Base-by-base conservation (phyloP, 2,329 filamentous ascomycete species). In the Cladosporium oxysporum region DNA sequence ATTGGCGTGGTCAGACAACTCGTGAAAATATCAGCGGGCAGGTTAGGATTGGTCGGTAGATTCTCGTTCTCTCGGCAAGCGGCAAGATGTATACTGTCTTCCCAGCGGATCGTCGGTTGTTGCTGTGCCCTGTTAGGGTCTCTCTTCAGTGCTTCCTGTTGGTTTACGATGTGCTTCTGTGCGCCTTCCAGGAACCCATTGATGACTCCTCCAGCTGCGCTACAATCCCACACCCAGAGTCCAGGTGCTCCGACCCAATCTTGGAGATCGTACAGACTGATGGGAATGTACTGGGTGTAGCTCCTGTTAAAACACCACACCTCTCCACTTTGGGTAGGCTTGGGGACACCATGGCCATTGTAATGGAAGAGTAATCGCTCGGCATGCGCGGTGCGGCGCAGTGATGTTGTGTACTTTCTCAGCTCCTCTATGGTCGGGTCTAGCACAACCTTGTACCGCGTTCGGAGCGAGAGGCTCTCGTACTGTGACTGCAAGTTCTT, bases 281-380 rank as follows among this genome's bases (percentile, higher is more conserved):
- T 91, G 0, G 95, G 95, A 50, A 99, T 99, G 76, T 99, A 99
- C 79, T 99, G 95, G 0, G 95, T 99, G 77, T 97, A 99, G 71
- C 92, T 98, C 72, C 95, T 94, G 79, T 99, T 99, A 79, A 99
- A 99, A 5, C 98, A 96, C 95, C 95, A 99, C 23, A 99, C 96
- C 78, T 99, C 95, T 16, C 95, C 95, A 5, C 94, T 97, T 3
- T 91, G 88, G 0, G 95, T 99, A 3, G 95, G 95, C 74, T 97
- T 92, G 1, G 95, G 95, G 12, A 99, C 95, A 57, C 95, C 95
- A 77, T 99, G 95, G 18, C 95, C 95, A 73, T 99, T 99, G 83
- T 99, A 99, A 77, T 99, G 95, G 73, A 99, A 92, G n/a, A 99
- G 83, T 1, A 99, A 92, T 59, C 95, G 86, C 81, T 99, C 95